A percentile compares a stretch with the other conserved stretches of the same genome.
Evolutionary conservation across 345 rosid species (phyloP).

Genomic region (Hibiscus tridactylites): DNA sequence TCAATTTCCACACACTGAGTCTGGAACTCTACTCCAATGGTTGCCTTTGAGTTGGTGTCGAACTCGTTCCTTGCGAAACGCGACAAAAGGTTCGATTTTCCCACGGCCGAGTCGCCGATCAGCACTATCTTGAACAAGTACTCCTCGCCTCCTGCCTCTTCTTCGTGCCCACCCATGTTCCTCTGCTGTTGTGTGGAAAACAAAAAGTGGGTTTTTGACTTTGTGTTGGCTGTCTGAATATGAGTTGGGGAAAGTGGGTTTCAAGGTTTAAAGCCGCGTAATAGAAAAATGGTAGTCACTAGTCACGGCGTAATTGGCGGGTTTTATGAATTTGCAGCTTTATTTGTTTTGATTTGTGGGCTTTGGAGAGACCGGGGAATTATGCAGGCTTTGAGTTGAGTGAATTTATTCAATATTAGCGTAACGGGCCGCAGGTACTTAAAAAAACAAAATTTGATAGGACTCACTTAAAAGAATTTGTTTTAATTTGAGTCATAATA

Average conservation of each 20-base stretch:
- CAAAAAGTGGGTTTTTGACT: neutral
- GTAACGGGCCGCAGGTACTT: too few relatives aligned
- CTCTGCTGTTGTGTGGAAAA: too few relatives aligned
- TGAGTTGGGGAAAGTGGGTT: neutral
- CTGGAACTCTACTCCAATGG: conserved; percentile 92
- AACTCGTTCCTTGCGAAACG: conserved; percentile 82
- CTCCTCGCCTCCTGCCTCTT: conserved; percentile 44
- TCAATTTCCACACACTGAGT: conserved; percentile 76
- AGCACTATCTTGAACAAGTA: conserved; percentile 82
- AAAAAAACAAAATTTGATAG: too few relatives aligned
- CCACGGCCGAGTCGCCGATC: conserved; percentile 92
- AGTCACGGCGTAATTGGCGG: conserved; percentile 50
- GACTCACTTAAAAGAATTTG: too few relatives aligned
- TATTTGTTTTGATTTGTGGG: neutral
- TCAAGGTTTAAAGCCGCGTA: conserved; percentile 2
- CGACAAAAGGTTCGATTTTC: conserved; percentile 75
- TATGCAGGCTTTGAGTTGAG: neutral
- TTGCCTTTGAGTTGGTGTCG: conserved; percentile 79
- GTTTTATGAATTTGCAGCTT: conserved; percentile 1
- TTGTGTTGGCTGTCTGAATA: neutral
- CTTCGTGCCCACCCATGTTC: conserved; percentile 36
- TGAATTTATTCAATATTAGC: too few relatives aligned
- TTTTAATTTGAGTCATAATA: too few relatives aligned
- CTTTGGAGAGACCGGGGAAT: neutral
- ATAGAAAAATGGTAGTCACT: conserved; percentile 15